These are phyloP conservation scores for Pulveroboletus sp. DNA, from an alignment of 768 basidiomycete species.

Conservation along the genomic window DNA sequence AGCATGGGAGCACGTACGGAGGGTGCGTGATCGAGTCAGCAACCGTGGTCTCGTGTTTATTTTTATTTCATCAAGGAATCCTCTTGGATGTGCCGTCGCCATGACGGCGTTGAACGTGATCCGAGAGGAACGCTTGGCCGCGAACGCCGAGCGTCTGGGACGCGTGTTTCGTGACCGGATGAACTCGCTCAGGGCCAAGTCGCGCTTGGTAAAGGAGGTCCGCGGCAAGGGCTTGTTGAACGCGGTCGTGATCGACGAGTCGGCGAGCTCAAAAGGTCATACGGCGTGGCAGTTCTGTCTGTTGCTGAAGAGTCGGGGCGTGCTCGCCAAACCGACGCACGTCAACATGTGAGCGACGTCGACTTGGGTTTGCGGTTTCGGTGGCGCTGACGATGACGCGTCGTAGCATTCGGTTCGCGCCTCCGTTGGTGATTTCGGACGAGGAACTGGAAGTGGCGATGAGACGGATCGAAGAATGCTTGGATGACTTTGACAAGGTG, in stretches of 20 bases:
- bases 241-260: constrained; percentile 90
- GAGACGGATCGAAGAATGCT: constrained; percentile 66
- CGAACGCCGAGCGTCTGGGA: constrained; percentile 77
- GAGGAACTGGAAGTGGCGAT: constrained; percentile 75
- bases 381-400: not conserved
- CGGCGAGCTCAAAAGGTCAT: constrained; percentile 66
- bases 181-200: constrained; percentile 45
- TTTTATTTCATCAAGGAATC: constrained; percentile 55
- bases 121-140: constrained; percentile 76
- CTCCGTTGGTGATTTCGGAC: constrained; percentile 92
- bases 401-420: constrained; percentile 88
- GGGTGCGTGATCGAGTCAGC: constrained; percentile 46
- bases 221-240: constrained; percentile 88
- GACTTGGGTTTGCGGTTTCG: not conserved
- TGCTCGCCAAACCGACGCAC: constrained; percentile 95
- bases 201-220: constrained; percentile 71
- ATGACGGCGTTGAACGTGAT: constrained; percentile 92
- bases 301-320: constrained; percentile 83
- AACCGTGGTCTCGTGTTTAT: not conserved
- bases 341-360: constrained; percentile 72
- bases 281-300: constrained; percentile 97
- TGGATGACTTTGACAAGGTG: constrained; percentile 79
- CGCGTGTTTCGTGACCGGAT: constrained; percentile 71
- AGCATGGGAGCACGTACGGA: constrained; percentile 95
- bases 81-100: constrained; percentile 93